phyloP scores from a whole-genome alignment of 768 basidiomycete species.

The Exsudoporus frostii region DNA sequence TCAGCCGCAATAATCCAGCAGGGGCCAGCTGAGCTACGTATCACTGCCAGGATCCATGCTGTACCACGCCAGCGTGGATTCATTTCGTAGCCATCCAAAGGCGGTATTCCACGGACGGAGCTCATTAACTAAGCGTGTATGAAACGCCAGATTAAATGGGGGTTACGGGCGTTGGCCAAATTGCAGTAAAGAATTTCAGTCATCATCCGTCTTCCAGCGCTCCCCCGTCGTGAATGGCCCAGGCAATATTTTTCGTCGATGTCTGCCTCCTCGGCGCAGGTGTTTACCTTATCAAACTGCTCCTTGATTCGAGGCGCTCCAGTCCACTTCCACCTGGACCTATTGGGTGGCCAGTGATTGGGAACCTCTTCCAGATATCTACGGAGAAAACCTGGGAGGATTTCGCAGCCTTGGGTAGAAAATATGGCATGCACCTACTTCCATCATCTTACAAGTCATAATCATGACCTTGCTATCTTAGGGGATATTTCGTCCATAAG shows the following conservation, averaged over 20 bases:
- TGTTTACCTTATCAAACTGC: not conserved
- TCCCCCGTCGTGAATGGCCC: too few relatives aligned
- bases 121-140: too few relatives aligned
- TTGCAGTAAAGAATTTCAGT: not conserved
- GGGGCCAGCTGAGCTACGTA: too few relatives aligned
- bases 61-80: too few relatives aligned
- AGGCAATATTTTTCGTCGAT: too few relatives aligned
- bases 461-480: conserved; percentile 17
- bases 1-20: too few relatives aligned
- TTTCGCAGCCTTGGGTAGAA: conserved; percentile 50
- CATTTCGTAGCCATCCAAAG: too few relatives aligned
- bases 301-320: not conserved
- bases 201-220: not conserved
- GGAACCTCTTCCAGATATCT: conserved; percentile 55
- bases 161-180: not conserved
- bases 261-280: conserved; percentile 11
- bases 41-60: too few relatives aligned
- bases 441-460: not conserved
- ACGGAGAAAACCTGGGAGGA: conserved; percentile 48
- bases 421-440: conserved; percentile 40
- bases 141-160: too few relatives aligned
- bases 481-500: conserved; percentile 16
- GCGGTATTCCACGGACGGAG: too few relatives aligned
- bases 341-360: conserved; percentile 40
- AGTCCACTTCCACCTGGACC: conserved; percentile 19